Evolutionary conservation across 2,329 filamentous ascomycete genomes (phyloP), one percentile per base, ranked within the genome.

Genomic region (Pyrenophora graminea): DNA sequence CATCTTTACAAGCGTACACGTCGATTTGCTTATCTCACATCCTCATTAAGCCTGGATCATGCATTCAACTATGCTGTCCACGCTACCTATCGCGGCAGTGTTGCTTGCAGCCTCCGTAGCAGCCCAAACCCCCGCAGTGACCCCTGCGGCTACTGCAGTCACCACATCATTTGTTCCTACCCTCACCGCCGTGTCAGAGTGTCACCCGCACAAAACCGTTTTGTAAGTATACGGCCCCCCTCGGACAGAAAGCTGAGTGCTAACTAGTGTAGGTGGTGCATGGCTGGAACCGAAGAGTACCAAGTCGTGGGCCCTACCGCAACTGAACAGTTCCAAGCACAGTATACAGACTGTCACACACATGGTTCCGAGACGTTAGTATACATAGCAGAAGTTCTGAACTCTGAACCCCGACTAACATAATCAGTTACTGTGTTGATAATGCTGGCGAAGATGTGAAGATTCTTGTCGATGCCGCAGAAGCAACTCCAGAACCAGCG

Each of bases 301-400:
- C 64, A 76, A 38, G 66, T 81, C n/a, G 51, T 72, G n/a, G 72
- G 77, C 3, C 78, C 80, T 6, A 87, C 82, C 3, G 78, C 78
- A 15, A 84, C 81, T 1, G 78, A 79, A 39, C 79, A 80, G 41
- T 70, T 84, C 15, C 84, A 86, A 1, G 75, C 85, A 0, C 73
- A 81, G 45, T 89, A 85, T 62, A 88, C 85, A 0, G 83, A 73
- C 47, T 90, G 88, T 64, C 86, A 90, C 67, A 62, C 72, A 1
- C 86, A 90, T 69, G 85, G 76, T 13, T 63, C 69, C 3, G 78
- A 85, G 39, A 78, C 78, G 84, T 88, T 75, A 61, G 80, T 69
- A 13, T 30, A 6, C 42, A 33, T 23, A 12, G 13, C 4, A 23
- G n/a, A n/a, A 32, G 5, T 18, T 18, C 33, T 18, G 6, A 6